Evolutionary conservation across 148 eudicot species (phyloP), one percentile per base, ranked within the genome.

Genomic region (Nepenthes mirabilis): DNA sequence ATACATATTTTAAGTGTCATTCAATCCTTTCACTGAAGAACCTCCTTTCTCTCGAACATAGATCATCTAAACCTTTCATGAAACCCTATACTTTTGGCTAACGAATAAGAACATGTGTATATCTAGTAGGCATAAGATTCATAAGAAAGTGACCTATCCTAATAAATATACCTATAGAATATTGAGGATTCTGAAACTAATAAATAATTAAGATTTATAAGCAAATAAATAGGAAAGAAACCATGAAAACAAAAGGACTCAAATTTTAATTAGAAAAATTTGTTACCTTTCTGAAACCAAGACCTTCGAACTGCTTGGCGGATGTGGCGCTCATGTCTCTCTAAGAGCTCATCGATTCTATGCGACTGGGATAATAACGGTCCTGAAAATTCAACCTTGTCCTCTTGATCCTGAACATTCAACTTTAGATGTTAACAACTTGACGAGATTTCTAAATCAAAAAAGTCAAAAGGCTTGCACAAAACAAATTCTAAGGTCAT

Each of bases 271-370:
- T 2, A 48, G n/a, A 59, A 62, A 6, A 34, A 53, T 57, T 33
- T 8, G 34, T 65, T 80, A 82, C 97, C 96, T 91, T 76, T 77
- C 64, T 82, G 96, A 71, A 88, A 85, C 98, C 98, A 88, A 10
- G 96, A 85, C 61, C 88, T 78, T 52, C 96, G 82, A 77, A 77
- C 88, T 23, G 83, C 96, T 66, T 86, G 96, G 64, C 98, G 90
- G 57, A 91, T 86, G 6, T 79, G 96, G 57, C 96, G 98, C 69
- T 91, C 98, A 62, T 88, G 88, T 70, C 79, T 79, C 76, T 85
- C 84, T 68, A 91, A 64, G 62, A 88, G 88, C 64, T 88, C 95
- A 59, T 91, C 96, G 11, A 88, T 70, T 59, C 72, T 70, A 47
- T 79, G 73, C 8, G 94, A 68, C 63, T 91, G 91, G 60, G 90